Evolutionary conservation across 2,329 filamentous ascomycete genomes (phyloP), one percentile per base, ranked within the genome.

Genomic region (Orbilia ellipsospora): DNA sequence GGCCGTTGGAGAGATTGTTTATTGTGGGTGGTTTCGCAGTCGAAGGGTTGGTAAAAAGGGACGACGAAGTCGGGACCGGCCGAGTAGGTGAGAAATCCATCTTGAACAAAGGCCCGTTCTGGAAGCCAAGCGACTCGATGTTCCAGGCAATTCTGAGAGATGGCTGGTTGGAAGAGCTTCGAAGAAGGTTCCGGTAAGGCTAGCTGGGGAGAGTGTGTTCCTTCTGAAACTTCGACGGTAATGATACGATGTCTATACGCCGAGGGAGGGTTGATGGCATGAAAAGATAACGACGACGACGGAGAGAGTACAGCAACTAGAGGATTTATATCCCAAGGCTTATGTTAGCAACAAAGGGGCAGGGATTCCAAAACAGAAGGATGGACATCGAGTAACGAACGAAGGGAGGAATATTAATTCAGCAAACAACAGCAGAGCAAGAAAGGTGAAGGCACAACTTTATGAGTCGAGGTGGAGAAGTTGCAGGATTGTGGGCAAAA

Each of bases 81-180:
- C 72, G 64, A 61, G 72, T 75, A 44, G 64, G 72, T 52, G 67
- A 60, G 64, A 75, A 75, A 68, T 75, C 72, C 72, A 75, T 75
- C 48, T 50, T 74, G 54, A 23, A 18, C 15, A 52, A 52, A 18
- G 16, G 10, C 18, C 20, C n/a, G 4, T n/a, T 18, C 50, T 28
- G 18, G 50, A 42, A 63, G 28, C 44, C 12, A 12, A 26, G 51
- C 26, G 51, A 31, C 40, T 36, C 28, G 12, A 23, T 18, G 12
- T 54, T 63, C 70, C 44, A 15, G 15, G 31, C 10, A 6, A 10
- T 36, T 36, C 31, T 36, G 31, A 36, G 31, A 36, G 31, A 7
- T 36, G 31, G 8, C 44, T 13, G 1, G 44, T 48, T 62, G 55
- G 63, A 48, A 18, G 1, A 40, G 42, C 16, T 54, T 56, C 64